Percentiles rank a stretch among this genome's conserved stretches.
phyloP scores from a whole-genome alignment of 106 monocot genomes.

The Dioscorea dumetorum region DNA sequence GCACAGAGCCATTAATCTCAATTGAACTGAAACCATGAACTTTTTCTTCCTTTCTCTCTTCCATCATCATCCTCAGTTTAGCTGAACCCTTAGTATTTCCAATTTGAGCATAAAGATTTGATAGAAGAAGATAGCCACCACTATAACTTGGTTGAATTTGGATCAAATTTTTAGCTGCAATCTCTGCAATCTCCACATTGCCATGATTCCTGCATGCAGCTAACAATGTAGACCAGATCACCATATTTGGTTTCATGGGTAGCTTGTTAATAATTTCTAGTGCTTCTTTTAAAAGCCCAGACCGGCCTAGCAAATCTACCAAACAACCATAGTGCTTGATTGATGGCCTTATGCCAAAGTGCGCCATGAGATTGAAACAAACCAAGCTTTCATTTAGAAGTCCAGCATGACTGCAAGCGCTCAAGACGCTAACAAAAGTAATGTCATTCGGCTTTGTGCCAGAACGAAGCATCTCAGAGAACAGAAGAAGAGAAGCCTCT shows the following conservation, averaged over 20 bases:
- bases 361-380: too few relatives aligned
- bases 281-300: constrained; percentile 19
- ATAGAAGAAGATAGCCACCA: constrained; percentile 16
- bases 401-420: constrained; percentile 34
- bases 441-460: constrained; percentile 22
- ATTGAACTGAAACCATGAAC: constrained; percentile 42
- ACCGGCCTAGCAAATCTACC: constrained; percentile 31
- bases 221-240: constrained; percentile 24
- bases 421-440: constrained; percentile 29
- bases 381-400: too few relatives aligned
- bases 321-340: constrained; percentile 37
- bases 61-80: constrained; percentile 27
- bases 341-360: constrained; percentile 12
- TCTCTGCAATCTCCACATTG: constrained; percentile 21
- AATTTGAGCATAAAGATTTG: constrained; percentile 21
- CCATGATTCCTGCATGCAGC: constrained; percentile 28
- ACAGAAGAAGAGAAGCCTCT: constrained; percentile 14
- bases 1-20: constrained; percentile 29
- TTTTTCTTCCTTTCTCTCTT: constrained; percentile 22
- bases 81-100: constrained; percentile 29
- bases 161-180: constrained; percentile 16
- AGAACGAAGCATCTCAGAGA: constrained; percentile 15
- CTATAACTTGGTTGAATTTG: constrained; percentile 8
- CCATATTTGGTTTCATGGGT: constrained; percentile 9
- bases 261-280: constrained; percentile 12